Evolutionary conservation across 2,329 filamentous ascomycete genomes (phyloP), one percentile per base, ranked within the genome.

Genomic region (Nannizzia gypsea): DNA sequence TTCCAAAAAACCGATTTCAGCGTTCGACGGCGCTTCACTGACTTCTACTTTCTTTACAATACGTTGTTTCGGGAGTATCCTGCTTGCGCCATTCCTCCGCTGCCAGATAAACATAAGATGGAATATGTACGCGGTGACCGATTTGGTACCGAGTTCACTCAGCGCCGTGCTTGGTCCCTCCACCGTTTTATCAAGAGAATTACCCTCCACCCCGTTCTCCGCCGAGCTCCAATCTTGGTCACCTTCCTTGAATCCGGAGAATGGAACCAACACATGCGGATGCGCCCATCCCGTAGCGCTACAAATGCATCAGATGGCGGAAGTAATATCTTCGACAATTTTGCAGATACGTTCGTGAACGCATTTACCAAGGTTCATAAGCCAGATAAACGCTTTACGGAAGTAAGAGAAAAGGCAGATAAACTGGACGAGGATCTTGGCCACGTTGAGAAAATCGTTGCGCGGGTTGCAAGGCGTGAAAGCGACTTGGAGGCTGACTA

Each of bases 41-140:
- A 99, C 77, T 99, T 99, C 71, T 87, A 95, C 66, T 99, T 96
- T 72, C 84, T 99, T 63, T 96, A 89, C 78, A 96, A 95, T 75
- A 86, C 89, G 34, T 84, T 99, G 57, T 85, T 81, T 64, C 86
- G 85, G 71, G 91, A 96, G 72, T 97, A 90, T 68, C 89, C 90
- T 62, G 89, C 90, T 76, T 89, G 88, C 73, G 93, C 93, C 55
- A 89, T 99, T 2, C 93, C 93, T 31, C 93, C 93, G 54, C 80
- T 99, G 59, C 93, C 93, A 58, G 93, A 97, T 76, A 99, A 97
- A 80, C 92, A 97, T 79, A 95, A 95, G 76, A 96, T 99, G 89
- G 90, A 96, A 70, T 97, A 97, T 71, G 93, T 97, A 57, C 88
- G 91, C 38, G 93, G 93, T 66, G 92, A 97, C 77, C 87, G 93